phyloP scores from a whole-genome alignment of 495 filamentous ascomycete genomes.

The Rusavskia elegans region DNA sequence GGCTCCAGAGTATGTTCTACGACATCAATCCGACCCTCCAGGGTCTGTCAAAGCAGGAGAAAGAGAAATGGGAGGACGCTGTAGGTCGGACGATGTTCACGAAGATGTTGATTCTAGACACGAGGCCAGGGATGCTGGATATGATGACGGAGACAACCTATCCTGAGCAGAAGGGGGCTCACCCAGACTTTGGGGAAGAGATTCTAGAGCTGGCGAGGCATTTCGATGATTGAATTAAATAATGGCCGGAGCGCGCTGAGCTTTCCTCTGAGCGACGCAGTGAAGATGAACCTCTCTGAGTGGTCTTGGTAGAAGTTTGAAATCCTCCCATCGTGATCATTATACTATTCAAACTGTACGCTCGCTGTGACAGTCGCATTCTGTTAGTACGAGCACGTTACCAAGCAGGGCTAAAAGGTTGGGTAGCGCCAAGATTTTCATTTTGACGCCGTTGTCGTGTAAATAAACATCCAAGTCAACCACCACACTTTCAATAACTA shows the following conservation, averaged over 20 bases:
- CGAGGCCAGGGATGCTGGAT: conserved; percentile 4
- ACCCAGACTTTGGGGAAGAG: conserved; percentile 11
- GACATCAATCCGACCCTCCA: neutral
- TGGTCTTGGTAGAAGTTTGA: neutral
- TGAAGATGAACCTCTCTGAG: neutral
- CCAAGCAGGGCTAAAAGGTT: no score
- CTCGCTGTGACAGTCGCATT: no score
- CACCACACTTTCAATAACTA: neutral
- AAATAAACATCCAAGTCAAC: neutral
- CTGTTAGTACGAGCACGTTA: no score
- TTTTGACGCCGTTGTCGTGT: neutral
- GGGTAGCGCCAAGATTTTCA: no score
- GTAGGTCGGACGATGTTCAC: conserved; percentile 1
- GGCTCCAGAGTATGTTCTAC: neutral
- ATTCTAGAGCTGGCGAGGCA: conserved; percentile 8
- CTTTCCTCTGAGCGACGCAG: neutral
- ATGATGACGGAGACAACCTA: conserved; percentile 8
- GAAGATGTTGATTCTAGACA: conserved; percentile 3
- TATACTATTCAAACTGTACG: no score
- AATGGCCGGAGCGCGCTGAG: neutral
- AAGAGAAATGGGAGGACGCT: conserved; percentile 7
- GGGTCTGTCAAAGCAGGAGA: neutral
- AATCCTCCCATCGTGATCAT: no score
- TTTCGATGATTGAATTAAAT: neutral
- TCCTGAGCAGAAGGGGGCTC: conserved; percentile 8